Conservation (phyloP, 2,329 filamentous ascomycete genomes). For the Fusarium metavorans region DNA sequence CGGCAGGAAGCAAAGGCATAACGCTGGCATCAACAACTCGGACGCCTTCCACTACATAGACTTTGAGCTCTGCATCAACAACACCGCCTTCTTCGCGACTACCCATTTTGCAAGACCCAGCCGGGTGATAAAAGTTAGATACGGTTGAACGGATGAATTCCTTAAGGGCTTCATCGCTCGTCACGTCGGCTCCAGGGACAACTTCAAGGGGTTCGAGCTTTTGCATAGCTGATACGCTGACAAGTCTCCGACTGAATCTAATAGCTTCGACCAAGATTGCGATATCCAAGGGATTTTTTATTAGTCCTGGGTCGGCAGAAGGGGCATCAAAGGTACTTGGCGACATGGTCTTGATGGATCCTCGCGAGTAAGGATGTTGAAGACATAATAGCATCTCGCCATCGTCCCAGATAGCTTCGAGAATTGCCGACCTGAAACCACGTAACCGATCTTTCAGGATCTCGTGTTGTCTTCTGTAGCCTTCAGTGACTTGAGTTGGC, state of each 20-base stretch:
- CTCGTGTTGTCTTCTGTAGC: conserved; percentile 31
- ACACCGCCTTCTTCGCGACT: conserved; percentile 55
- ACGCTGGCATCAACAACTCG: conserved; percentile 54
- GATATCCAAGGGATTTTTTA: conserved; percentile 35
- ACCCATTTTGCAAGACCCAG: conserved; percentile 51
- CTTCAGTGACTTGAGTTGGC: conserved; percentile 17
- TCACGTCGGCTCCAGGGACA: conserved; percentile 13
- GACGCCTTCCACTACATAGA: conserved; percentile 38
- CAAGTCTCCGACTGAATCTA: conserved; percentile 25
- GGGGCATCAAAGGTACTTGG: conserved; percentile 31
- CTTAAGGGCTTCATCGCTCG: conserved; percentile 29
- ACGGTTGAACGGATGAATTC: conserved; percentile 24
- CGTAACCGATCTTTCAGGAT: conserved; percentile 29
- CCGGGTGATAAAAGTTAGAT: conserved; percentile 35
- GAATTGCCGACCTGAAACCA: conserved; percentile 14
- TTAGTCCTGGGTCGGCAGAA: conserved; percentile 28
- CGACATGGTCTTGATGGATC: conserved; percentile 33
- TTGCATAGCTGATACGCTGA: conserved; percentile 10
- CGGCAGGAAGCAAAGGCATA: conserved; percentile 41
- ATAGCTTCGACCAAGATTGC: conserved; percentile 18
- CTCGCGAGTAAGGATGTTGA: conserved; percentile 39
- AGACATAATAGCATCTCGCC: conserved; percentile 28
- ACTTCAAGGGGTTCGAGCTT: conserved; percentile 19
- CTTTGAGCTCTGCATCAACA: conserved; percentile 39
- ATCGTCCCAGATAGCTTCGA: conserved; percentile 38